A percentile compares a stretch with the other conserved stretches of the same genome.
Evolutionary conservation across 345 rosid species (phyloP).

Genomic region (Pugionium cornutum): DNA sequence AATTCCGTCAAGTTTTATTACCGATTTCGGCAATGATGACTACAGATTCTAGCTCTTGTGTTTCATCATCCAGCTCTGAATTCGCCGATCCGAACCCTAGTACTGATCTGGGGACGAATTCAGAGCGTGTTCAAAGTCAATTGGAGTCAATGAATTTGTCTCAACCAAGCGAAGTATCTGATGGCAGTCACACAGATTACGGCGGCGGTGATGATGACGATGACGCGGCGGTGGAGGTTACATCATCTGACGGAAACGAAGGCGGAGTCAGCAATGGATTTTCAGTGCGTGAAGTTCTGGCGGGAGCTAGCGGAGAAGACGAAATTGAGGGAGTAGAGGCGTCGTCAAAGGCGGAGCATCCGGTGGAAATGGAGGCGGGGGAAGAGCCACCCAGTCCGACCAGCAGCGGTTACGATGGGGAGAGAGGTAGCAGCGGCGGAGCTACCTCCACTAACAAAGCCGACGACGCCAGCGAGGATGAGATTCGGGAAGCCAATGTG

Average conservation of each 20-base stretch:
- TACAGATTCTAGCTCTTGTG: slow-evolving; percentile 40
- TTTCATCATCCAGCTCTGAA: slow-evolving; percentile 40
- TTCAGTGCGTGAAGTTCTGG: slow-evolving; percentile 14
- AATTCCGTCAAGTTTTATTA: neutral
- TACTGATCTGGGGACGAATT: slow-evolving; percentile 40
- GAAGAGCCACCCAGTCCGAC: slow-evolving; percentile 70
- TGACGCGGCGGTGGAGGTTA: slow-evolving; percentile 28
- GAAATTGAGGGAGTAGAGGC: slow-evolving; percentile 38
- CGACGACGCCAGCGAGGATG: slow-evolving; percentile 56
- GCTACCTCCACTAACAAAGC: slow-evolving; percentile 47
- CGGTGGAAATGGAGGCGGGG: slow-evolving; percentile 58
- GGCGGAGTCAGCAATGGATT: slow-evolving; percentile 30
- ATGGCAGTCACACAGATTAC: slow-evolving; percentile 26
- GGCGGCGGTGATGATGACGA: slow-evolving; percentile 17
- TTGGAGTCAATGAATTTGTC: slow-evolving; percentile 40
- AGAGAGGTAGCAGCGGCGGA: slow-evolving; percentile 84
- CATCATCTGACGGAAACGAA: slow-evolving; percentile 35
- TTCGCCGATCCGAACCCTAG: slow-evolving; percentile 40
- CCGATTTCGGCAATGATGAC: slow-evolving; percentile 27
- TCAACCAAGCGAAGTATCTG: slow-evolving; percentile 36
- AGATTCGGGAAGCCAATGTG: slow-evolving; percentile 53
- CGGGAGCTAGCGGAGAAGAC: slow-evolving; percentile 32
- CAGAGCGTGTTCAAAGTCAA: slow-evolving; percentile 37
- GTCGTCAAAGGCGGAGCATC: slow-evolving; percentile 50
- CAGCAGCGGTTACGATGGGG: slow-evolving; percentile 94